Conservation (phyloP, 208 protist species). For the Phytomonas sp. region DNA sequence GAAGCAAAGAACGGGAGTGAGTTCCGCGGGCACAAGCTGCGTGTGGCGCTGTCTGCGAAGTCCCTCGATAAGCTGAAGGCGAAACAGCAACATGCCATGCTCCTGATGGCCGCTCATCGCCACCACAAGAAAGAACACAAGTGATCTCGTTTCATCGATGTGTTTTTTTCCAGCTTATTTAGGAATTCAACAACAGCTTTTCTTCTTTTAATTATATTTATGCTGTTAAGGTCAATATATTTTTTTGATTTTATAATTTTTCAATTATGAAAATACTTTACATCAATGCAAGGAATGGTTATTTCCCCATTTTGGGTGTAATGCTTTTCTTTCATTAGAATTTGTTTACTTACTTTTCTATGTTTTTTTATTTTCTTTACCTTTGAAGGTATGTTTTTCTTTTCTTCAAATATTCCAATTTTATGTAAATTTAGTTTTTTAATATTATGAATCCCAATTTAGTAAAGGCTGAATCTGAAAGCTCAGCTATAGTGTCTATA, state of each 20-base stretch:
- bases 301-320: background rate
- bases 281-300: background rate
- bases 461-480: background rate
- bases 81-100: constrained; percentile 37
- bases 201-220: background rate
- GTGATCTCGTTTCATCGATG: background rate
- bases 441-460: background rate
- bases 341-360: background rate
- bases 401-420: background rate
- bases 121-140: constrained; percentile 28
- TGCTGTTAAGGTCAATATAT: background rate
- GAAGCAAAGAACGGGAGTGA: constrained; percentile 68
- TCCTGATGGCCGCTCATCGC: constrained; percentile 65
- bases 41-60: constrained; percentile 48
- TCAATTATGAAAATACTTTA: background rate
- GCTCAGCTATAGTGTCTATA: background rate
- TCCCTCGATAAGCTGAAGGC: constrained; percentile 64
- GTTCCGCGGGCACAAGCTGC: constrained; percentile 72
- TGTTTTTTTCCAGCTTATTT: background rate
- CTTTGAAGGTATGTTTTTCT: background rate
- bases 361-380: background rate
- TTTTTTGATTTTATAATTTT: background rate
- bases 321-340: background rate
- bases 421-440: background rate
- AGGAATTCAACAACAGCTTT: background rate